Evolutionary conservation across 2,329 filamentous ascomycete species (phyloP).

Genomic region (Xylariaceae sp.): DNA sequence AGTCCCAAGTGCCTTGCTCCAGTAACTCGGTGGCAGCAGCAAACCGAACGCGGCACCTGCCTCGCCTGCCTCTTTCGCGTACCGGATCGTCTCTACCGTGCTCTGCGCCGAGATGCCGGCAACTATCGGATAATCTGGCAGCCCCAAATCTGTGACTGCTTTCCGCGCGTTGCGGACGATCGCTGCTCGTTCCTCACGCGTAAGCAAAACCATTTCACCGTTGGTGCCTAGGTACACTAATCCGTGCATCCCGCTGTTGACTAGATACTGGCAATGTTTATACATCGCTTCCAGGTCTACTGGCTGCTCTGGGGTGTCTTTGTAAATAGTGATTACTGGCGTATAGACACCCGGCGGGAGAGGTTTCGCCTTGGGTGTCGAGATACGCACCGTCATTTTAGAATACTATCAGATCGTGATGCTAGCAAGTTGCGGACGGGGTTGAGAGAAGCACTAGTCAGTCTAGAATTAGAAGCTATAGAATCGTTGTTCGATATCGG

Average conservation of each 20-base stretch:
- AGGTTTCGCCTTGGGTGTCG: slow-evolving; percentile 24
- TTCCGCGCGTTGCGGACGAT: slow-evolving; percentile 44
- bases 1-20: slow-evolving; percentile 40
- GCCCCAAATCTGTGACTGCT: slow-evolving; percentile 41
- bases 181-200: slow-evolving; percentile 42
- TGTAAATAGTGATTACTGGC: slow-evolving; percentile 51
- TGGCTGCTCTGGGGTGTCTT: slow-evolving; percentile 42
- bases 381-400: slow-evolving; percentile 11
- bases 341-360: slow-evolving; percentile 50
- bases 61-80: slow-evolving; percentile 41
- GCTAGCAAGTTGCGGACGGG: too few species aligned
- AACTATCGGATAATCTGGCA: slow-evolving; percentile 45
- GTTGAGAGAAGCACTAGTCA: too few species aligned
- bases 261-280: slow-evolving; percentile 45
- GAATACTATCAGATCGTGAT: neutral
- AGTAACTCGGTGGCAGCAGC: slow-evolving; percentile 45
- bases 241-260: slow-evolving; percentile 48
- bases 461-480: too few species aligned
- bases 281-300: slow-evolving; percentile 50
- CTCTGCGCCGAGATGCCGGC: slow-evolving; percentile 47
- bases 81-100: slow-evolving; percentile 40
- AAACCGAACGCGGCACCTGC: slow-evolving; percentile 45
- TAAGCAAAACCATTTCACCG: slow-evolving; percentile 48
- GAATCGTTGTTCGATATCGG: too few species aligned
- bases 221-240: slow-evolving; percentile 52